Evolutionary conservation across 1,284 basidiomycete genomes (phyloP).

Genomic region (Cystobasidiaceae sp.): DNA sequence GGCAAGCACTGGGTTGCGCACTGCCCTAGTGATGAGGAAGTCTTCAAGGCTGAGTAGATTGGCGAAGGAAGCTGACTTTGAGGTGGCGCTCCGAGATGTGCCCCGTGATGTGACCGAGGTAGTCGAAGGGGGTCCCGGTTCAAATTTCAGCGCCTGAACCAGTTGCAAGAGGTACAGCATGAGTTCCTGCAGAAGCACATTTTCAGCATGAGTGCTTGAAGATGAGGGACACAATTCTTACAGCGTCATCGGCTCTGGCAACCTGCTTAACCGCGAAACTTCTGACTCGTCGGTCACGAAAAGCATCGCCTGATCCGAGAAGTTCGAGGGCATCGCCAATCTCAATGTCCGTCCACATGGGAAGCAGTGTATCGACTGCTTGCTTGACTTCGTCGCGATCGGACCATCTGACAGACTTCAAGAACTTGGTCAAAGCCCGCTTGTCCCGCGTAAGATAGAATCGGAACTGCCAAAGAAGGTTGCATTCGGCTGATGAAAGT

Average conservation of each 20-base stretch:
- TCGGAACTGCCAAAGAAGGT: constrained; percentile 96
- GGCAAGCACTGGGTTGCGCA: constrained; percentile 74
- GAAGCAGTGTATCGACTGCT: constrained; percentile 89
- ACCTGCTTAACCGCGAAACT: constrained; percentile 91
- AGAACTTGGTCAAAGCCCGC: constrained; percentile 80
- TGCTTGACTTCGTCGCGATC: constrained; percentile 95
- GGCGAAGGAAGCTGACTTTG: constrained; percentile 59
- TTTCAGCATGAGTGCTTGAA: constrained; percentile 2
- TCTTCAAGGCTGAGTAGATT: constrained; percentile 63
- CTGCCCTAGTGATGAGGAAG: constrained; percentile 81
- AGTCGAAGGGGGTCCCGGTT: constrained; percentile 46
- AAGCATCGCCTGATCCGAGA: constrained; percentile 65
- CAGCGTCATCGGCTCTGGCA: constrained; percentile 87
- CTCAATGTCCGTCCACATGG: constrained; percentile 95
- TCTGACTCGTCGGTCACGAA: constrained; percentile 82
- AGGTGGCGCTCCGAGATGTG: constrained; percentile 57
- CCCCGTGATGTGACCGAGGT: constrained; percentile 47
- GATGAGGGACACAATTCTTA: constrained; percentile 47
- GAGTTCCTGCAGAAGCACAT: constrained; percentile 65
- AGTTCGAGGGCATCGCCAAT: constrained; percentile 94
- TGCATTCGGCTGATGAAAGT: constrained; percentile 86
- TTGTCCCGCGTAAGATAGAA: constrained; percentile 91
- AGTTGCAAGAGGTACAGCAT: constrained; percentile 89
- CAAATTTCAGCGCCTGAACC: constrained; percentile 95
- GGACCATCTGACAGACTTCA: constrained; percentile 96